Evolutionary conservation across 169 alveolate genomes (phyloP), one percentile per base, ranked within the genome.

Genomic region (Plasmodium malariae): DNA sequence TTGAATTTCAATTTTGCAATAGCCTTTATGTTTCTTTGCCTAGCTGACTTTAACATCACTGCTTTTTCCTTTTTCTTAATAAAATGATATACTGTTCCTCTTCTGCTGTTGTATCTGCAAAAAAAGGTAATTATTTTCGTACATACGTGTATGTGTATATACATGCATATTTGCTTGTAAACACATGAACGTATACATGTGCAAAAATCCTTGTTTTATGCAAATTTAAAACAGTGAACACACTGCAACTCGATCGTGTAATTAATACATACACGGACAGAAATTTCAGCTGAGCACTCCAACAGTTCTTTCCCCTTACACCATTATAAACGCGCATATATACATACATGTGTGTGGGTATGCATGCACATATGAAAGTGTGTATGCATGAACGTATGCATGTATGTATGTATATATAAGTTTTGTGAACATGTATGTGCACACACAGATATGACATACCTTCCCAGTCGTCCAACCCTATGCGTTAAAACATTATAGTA

Each of bases 401-500:
- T 32, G 21, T 14, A 48, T 26, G 24, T 45, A 69, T 11, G 19
- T 11, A 32, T 36, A 37, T 68, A 40, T 6, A 68, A 37, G 24
- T 68, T 17, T 36, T 11, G 48, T 21, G 12, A 2, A 5, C 21
- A 12, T 54, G 19, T 32, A 17, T n/a, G n/a, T n/a, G n/a, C n/a
- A n/a, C n/a, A n/a, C n/a, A n/a, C n/a, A n/a, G n/a, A n/a, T n/a
- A n/a, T n/a, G n/a, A n/a, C n/a, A n/a, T 83, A 83, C 91, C 91
- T 83, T 21, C 73, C 43, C 26, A 83, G 70, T 60, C 91, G 32
- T 48, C 91, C 91, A n/a, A 67, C 36, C 49, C 91, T 83, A 65
- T 83, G 83, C 0, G 85, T 83, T 26, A 83, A 83, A 12, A 67
- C 62, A 63, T 83, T 83, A 21, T 83, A 83, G 59, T 94, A 87